These are phyloP conservation scores for Populus hybrid DNA, from an alignment of 441 rosid species.

Conservation along the genomic window DNA sequence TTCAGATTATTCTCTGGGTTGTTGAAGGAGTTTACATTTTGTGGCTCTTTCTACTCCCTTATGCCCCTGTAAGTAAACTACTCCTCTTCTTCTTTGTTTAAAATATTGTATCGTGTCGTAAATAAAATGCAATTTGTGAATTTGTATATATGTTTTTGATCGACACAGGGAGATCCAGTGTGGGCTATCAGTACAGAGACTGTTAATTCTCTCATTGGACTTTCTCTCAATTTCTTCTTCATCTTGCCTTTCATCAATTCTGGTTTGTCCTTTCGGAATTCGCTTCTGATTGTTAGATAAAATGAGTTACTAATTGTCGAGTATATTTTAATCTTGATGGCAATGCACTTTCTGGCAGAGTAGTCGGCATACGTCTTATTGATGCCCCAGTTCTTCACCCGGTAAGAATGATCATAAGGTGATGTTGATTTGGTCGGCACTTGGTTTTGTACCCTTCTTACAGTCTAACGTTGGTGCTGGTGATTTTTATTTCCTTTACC, in stretches of 20 bases:
- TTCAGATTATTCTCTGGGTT: constrained; percentile 54
- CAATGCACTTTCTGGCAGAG: constrained; percentile 47
- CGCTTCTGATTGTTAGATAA: background rate
- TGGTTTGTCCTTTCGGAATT: constrained; percentile 36
- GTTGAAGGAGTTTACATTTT: constrained; percentile 77
- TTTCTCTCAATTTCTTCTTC: constrained; percentile 90
- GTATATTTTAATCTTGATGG: constrained; percentile 21
- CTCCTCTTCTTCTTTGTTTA: background rate
- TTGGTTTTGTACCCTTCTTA: background rate
- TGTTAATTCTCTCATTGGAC: constrained; percentile 65
- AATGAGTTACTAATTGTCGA: background rate
- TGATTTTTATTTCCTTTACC: constrained; percentile 12
- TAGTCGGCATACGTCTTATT: constrained; percentile 64
- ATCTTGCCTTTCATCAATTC: constrained; percentile 73
- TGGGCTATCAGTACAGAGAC: constrained; percentile 86
- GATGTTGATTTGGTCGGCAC: background rate
- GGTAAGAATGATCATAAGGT: constrained; percentile 36
- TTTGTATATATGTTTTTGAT: background rate
- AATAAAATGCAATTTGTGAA: background rate
- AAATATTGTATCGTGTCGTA: background rate
- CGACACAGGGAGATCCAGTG: constrained; percentile 81
- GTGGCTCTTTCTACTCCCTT: constrained; percentile 94
- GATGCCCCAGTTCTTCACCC: constrained; percentile 90
- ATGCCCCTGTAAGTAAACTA: constrained; percentile 61
- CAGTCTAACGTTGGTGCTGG: background rate